Conservation (phyloP, 208 protist species). For the Naegleria gruberi region DNA sequence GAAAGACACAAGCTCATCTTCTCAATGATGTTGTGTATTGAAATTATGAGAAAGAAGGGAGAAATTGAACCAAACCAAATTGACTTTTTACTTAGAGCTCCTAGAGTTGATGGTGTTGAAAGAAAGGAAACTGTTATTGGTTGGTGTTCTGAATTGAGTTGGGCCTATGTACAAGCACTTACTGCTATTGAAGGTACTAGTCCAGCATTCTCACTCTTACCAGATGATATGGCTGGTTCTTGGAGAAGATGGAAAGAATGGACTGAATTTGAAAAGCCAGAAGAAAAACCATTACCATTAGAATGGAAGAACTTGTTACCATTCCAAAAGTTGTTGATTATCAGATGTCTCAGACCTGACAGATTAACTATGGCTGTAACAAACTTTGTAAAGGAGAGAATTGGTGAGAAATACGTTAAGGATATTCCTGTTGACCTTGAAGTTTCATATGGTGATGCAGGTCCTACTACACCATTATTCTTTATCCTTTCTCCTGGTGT, state of each 20-base stretch:
- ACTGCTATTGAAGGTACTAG: conserved; percentile 38
- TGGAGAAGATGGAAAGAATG: conserved; percentile 39
- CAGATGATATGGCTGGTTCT: conserved; percentile 30
- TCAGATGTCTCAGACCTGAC: conserved; percentile 90
- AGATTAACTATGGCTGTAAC: conserved; percentile 85
- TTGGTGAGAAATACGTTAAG: conserved; percentile 87
- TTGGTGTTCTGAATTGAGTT: conserved; percentile 33
- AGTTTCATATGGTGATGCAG: conserved; percentile 84
- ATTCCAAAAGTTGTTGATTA: conserved; percentile 89
- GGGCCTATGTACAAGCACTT: conserved; percentile 36
- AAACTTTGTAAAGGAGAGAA: conserved; percentile 76
- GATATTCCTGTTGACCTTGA: conserved; percentile 83
- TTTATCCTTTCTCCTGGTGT: conserved; percentile 98
- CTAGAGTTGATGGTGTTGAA: conserved; percentile 29
- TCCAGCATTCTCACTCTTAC: conserved; percentile 32
- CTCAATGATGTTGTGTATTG: conserved; percentile 53
- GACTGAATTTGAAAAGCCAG: conserved; percentile 53
- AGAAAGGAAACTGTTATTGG: conserved; percentile 35
- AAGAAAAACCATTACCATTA: conserved; percentile 58
- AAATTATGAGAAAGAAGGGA: conserved; percentile 43
- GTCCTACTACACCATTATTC: conserved; percentile 89
- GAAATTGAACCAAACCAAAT: conserved; percentile 46
- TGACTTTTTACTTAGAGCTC: conserved; percentile 52
- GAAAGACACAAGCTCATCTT: conserved; percentile 46
- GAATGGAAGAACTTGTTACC: conserved; percentile 84